Percentiles rank a stretch among this genome's conserved stretches.
Conservation (phyloP, 805 yeast genomes). For the Yamadazyma philogaea region DNA sequence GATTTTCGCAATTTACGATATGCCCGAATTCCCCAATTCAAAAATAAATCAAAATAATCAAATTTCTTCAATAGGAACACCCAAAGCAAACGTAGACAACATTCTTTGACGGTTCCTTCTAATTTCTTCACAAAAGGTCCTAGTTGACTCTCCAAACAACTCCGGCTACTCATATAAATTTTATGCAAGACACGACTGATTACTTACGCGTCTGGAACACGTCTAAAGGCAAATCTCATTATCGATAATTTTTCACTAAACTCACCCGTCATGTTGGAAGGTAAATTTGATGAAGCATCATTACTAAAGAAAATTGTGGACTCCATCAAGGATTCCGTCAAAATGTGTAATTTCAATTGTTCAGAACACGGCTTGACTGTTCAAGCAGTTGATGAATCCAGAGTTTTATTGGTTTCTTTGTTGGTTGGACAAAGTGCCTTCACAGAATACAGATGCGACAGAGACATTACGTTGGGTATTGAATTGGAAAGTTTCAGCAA, state of each 20-base stretch:
- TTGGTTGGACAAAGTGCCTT: conserved; percentile 87
- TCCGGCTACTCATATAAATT: background rate
- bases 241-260: conserved; percentile 1
- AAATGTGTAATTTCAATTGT: conserved; percentile 94
- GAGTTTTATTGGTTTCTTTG: conserved; percentile 86
- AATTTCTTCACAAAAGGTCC: too few relatives aligned
- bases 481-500: conserved; percentile 86
- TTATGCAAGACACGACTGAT: background rate
- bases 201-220: conserved; percentile 3
- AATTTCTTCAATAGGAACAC: too few relatives aligned
- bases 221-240: background rate
- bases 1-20: too few relatives aligned
- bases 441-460: conserved; percentile 91
- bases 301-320: conserved; percentile 90
- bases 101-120: too few relatives aligned
- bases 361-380: conserved; percentile 92
- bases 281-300: conserved; percentile 90
- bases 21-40: too few relatives aligned
- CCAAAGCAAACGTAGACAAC: too few relatives aligned
- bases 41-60: too few relatives aligned
- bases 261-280: conserved; percentile 74
- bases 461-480: conserved; percentile 86
- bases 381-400: conserved; percentile 96
- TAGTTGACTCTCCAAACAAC: too few relatives aligned
- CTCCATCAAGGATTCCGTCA: conserved; percentile 91